These are phyloP conservation scores for Pseudogymnoascus sp. DNA, from an alignment of 2,329 filamentous ascomycete genomes.

Conservation along the genomic window DNA sequence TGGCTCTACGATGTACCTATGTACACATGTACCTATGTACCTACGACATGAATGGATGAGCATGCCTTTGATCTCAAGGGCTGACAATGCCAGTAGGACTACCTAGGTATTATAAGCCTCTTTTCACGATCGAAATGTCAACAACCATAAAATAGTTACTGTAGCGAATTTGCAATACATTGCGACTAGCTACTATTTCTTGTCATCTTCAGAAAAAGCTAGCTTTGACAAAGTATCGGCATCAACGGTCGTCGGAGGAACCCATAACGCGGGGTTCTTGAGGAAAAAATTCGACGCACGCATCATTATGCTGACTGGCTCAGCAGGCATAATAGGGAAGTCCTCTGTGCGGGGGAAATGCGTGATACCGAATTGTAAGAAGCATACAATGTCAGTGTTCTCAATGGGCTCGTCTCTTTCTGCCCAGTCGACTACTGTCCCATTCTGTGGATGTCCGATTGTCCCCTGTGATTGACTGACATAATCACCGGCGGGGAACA, in stretches of 20 bases:
- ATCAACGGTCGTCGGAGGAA: conserved; percentile 33
- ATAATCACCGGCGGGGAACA: conserved; percentile 51
- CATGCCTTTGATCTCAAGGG: conserved; percentile 8
- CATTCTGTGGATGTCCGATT: conserved; percentile 34
- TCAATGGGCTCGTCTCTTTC: conserved; percentile 61
- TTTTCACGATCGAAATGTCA: background rate
- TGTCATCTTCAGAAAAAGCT: background rate
- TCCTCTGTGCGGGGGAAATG: conserved; percentile 88
- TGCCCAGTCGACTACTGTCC: conserved; percentile 30
- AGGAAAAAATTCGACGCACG: conserved; percentile 52
- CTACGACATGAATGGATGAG: too few relatives aligned
- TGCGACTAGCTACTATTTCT: too few relatives aligned
- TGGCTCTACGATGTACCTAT: too few relatives aligned
- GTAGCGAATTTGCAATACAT: too few relatives aligned
- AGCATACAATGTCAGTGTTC: conserved; percentile 79
- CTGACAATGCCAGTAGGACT: conserved; percentile 13
- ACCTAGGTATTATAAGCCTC: conserved; percentile 10
- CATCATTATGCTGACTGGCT: conserved; percentile 62
- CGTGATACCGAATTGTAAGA: conserved; percentile 88
- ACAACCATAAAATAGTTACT: conserved; percentile 21
- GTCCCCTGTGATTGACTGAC: conserved; percentile 50
- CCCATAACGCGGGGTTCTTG: conserved; percentile 50
- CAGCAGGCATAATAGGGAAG: conserved; percentile 84
- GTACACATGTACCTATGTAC: too few relatives aligned
- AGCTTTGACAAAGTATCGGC: background rate